phyloP scores from a whole-genome alignment of 2,329 filamentous ascomycete species.

The Microdochium nivale region DNA sequence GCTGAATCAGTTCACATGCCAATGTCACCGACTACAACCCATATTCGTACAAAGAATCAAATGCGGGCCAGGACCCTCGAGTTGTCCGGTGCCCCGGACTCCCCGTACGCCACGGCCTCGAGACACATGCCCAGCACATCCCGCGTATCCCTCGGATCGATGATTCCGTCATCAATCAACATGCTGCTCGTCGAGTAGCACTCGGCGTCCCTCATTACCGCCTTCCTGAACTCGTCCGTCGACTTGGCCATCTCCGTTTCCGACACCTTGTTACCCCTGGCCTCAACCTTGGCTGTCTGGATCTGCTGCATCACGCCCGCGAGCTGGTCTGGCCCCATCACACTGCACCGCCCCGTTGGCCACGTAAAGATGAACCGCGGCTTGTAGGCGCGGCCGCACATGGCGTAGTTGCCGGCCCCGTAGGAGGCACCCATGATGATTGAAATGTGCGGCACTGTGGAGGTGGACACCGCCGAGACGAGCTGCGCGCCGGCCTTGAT shows the following conservation, averaged over 20 bases:
- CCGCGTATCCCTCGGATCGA: conserved; percentile 9
- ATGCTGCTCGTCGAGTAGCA: conserved; percentile 12
- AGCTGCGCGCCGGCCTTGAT: conserved; percentile 35
- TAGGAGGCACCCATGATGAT: conserved; percentile 35
- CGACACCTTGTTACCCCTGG: no score
- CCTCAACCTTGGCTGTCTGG: conserved; percentile 11
- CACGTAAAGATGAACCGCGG: conserved; percentile 33
- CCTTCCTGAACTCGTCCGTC: conserved; percentile 6
- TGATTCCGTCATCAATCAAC: conserved; percentile 20
- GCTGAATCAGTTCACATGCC: no score
- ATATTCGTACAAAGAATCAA: no score
- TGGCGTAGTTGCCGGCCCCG: conserved; percentile 36
- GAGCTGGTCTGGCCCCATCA: conserved; percentile 31
- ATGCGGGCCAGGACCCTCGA: no score
- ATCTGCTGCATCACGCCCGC: conserved; percentile 25
- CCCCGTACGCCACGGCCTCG: conserved; percentile 17
- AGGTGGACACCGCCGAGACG: conserved; percentile 32
- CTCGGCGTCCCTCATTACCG: conserved; percentile 12
- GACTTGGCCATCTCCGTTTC: no score
- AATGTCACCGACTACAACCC: no score
- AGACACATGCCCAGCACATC: conserved; percentile 16
- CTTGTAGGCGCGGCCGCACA: conserved; percentile 31
- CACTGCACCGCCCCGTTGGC: conserved; percentile 28
- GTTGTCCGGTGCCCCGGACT: no score
- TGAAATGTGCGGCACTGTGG: conserved; percentile 32